phyloP scores from a whole-genome alignment of 2,329 filamentous ascomycete genomes.

The Verticillium dahliae region DNA sequence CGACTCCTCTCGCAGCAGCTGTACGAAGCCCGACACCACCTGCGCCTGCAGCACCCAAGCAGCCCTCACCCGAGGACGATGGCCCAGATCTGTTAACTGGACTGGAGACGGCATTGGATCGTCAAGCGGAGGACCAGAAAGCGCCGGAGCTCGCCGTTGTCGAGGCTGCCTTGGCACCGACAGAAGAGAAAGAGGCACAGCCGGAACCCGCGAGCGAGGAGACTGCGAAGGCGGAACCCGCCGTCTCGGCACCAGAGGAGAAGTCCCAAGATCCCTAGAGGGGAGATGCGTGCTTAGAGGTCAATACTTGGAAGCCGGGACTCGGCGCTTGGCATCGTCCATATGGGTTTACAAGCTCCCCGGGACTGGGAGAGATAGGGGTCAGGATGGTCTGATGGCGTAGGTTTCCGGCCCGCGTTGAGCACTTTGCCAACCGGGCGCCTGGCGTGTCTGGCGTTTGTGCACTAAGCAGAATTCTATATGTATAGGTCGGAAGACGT shows the following conservation, averaged over 20 bases:
- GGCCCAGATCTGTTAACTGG: conserved; percentile 11
- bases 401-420: background rate
- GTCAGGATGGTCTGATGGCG: background rate
- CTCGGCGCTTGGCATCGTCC: background rate
- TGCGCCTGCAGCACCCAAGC: background rate
- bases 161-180: background rate
- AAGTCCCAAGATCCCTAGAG: background rate
- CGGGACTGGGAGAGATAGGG: background rate
- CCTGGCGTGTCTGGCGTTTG: background rate
- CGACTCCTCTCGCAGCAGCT: background rate
- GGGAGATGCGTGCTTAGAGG: background rate
- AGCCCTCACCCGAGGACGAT: conserved; percentile 4
- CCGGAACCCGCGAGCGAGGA: background rate
- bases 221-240: background rate
- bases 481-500: background rate
- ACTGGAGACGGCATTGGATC: conserved; percentile 10
- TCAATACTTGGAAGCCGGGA: background rate
- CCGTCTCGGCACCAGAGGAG: background rate
- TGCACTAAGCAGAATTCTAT: background rate
- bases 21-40: background rate
- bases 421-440: background rate
- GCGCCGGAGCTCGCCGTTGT: background rate
- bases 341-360: background rate
- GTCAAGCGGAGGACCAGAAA: conserved; percentile 4
- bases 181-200: conserved; percentile 1